Conservation (phyloP, 2,329 filamentous ascomycete species). For the Colletotrichum ledebouriae region DNA sequence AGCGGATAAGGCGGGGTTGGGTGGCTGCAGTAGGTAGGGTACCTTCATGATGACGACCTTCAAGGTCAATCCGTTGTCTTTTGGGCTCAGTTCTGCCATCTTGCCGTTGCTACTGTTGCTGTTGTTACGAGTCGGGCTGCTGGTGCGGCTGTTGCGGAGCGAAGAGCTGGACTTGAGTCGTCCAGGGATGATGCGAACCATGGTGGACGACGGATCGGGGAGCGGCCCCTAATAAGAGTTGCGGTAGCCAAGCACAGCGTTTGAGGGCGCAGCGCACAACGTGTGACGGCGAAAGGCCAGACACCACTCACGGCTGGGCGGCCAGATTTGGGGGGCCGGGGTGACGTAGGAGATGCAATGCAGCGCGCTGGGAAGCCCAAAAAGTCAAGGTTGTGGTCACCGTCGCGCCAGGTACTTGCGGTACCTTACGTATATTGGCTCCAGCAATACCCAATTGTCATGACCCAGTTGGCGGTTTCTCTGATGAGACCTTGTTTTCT, state of each 20-base stretch:
- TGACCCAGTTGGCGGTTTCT: slow-evolving; percentile 8
- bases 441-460: slow-evolving; percentile 32
- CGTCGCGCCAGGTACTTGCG: slow-evolving; percentile 29
- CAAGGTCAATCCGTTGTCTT: slow-evolving; percentile 63
- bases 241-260: slow-evolving; percentile 39
- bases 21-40: slow-evolving; percentile 39
- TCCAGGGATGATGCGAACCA: slow-evolving; percentile 70
- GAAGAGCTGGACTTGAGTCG: slow-evolving; percentile 62
- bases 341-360: slow-evolving; percentile 42
- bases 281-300: slow-evolving; percentile 30
- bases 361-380: slow-evolving; percentile 27
- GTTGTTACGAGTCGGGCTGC: slow-evolving; percentile 65
- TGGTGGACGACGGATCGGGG: slow-evolving; percentile 48
- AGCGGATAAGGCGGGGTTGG: not conserved
- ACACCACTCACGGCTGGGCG: slow-evolving; percentile 35
- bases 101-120: slow-evolving; percentile 51
- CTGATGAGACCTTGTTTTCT: slow-evolving; percentile 4
- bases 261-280: slow-evolving; percentile 36
- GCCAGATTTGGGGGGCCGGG: slow-evolving; percentile 31
- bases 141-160: slow-evolving; percentile 60
- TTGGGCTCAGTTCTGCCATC: slow-evolving; percentile 48
- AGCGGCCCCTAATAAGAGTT: slow-evolving; percentile 42
- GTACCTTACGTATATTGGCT: slow-evolving; percentile 31
- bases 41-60: slow-evolving; percentile 67
- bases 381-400: slow-evolving; percentile 2